A percentile compares a stretch with the other conserved stretches of the same genome.
Conservation (phyloP, 129 eudicot genomes). For the Ambrosia trifida region DNA sequence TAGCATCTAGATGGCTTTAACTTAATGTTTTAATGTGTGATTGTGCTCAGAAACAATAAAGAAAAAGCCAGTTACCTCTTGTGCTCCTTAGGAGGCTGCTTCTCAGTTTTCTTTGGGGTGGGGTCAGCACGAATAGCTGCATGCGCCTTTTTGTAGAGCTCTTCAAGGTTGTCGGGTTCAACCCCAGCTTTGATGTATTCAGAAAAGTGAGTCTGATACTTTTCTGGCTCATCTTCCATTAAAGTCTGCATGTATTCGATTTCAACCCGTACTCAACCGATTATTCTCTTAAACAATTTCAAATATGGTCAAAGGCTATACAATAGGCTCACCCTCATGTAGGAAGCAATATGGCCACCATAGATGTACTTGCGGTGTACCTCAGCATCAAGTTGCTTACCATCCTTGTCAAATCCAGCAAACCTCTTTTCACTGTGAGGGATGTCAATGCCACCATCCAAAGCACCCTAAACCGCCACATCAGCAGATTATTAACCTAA, state of each 20-base stretch:
- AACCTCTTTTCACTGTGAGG: slow-evolving; percentile 64
- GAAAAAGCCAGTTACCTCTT: slow-evolving; percentile 29
- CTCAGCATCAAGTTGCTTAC: slow-evolving; percentile 57
- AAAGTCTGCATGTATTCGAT: slow-evolving; percentile 33
- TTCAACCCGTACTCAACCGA: neutral
- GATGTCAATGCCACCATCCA: slow-evolving; percentile 59
- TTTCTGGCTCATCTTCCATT: slow-evolving; percentile 86
- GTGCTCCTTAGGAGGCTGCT: slow-evolving; percentile 40
- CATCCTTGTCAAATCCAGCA: slow-evolving; percentile 53
- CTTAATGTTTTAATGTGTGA: neutral
- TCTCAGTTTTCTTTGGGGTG: slow-evolving; percentile 31
- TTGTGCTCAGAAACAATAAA: neutral
- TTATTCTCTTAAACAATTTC: neutral
- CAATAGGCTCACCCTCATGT: slow-evolving; percentile 47
- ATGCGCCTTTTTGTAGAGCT: slow-evolving; percentile 83
- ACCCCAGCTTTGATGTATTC: slow-evolving; percentile 59
- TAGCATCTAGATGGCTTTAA: neutral
- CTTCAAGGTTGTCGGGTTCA: slow-evolving; percentile 67
- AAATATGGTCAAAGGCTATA: neutral
- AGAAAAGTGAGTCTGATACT: slow-evolving; percentile 70
- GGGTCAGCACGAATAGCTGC: slow-evolving; percentile 69
- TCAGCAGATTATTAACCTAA: no score
- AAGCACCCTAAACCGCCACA: slow-evolving; percentile 40
- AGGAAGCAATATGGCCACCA: slow-evolving; percentile 60
- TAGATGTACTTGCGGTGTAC: slow-evolving; percentile 54